phyloP scores from a whole-genome alignment of 2,329 filamentous ascomycete species.

The Ophiosphaerella korrae region DNA sequence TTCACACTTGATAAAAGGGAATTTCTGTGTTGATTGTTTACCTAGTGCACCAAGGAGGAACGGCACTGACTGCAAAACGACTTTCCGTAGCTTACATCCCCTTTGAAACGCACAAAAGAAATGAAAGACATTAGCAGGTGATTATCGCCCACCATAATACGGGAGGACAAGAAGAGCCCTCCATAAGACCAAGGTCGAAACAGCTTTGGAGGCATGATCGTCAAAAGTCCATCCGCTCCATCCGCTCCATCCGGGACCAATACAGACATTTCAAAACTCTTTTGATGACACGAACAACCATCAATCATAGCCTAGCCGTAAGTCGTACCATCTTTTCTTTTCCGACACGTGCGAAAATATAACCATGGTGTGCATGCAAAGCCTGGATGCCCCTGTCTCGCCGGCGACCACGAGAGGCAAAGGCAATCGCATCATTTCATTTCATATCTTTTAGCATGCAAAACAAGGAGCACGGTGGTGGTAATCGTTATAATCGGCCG shows the following conservation, averaged over 20 bases:
- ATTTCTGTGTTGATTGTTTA: background rate
- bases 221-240: conserved; percentile 4
- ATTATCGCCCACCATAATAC: conserved; percentile 11
- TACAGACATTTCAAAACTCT: conserved; percentile 20
- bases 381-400: conserved; percentile 26
- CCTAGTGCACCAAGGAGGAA: background rate
- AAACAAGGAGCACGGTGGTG: conserved; percentile 12
- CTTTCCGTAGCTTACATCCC: conserved; percentile 30
- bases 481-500: conserved; percentile 16
- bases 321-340: conserved; percentile 28
- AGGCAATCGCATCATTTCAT: conserved; percentile 18
- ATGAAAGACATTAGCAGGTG: conserved; percentile 33
- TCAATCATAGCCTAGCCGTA: conserved; percentile 30
- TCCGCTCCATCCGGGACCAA: conserved; percentile 22
- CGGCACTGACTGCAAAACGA: conserved; percentile 13
- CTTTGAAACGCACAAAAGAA: conserved; percentile 33
- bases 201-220: conserved; percentile 2
- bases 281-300: conserved; percentile 24
- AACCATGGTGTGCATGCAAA: conserved; percentile 13
- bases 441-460: conserved; percentile 8
- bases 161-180: conserved; percentile 12
- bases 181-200: conserved; percentile 19
- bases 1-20: background rate
- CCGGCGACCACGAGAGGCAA: conserved; percentile 30
- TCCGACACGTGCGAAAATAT: conserved; percentile 7